Evolutionary conservation across 306 rosid genomes (phyloP).

Genomic region (Sechiopsis laciniata): DNA sequence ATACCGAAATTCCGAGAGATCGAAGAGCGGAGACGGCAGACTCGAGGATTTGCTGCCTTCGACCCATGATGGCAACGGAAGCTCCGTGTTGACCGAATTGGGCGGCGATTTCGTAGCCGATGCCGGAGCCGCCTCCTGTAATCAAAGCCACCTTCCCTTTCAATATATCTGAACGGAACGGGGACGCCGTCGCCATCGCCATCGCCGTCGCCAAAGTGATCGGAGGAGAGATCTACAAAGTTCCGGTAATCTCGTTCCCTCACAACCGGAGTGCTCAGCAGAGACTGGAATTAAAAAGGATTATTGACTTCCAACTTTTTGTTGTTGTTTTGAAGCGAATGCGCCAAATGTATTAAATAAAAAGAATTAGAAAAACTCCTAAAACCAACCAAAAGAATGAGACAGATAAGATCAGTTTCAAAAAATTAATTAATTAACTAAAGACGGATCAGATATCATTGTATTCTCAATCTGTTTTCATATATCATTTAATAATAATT

Average conservation of each 20-base stretch:
- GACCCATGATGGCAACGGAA: constrained; percentile 79
- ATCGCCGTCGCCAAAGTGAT: background rate
- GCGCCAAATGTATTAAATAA: too few relatives aligned
- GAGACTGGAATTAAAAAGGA: too few relatives aligned
- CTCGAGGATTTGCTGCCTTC: constrained; percentile 62
- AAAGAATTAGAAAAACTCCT: too few relatives aligned
- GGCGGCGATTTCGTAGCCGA: constrained; percentile 67
- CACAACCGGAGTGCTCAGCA: background rate
- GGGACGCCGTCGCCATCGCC: constrained; percentile 36
- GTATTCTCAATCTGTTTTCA: too few relatives aligned
- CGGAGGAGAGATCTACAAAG: background rate
- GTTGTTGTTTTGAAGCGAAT: too few relatives aligned
- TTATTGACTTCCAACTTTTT: too few relatives aligned
- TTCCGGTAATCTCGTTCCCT: background rate
- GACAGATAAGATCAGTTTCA: too few relatives aligned
- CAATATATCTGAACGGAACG: constrained; percentile 50
- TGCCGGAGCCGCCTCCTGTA: constrained; percentile 93
- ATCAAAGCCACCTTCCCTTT: constrained; percentile 78
- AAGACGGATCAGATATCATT: too few relatives aligned
- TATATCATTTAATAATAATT: too few relatives aligned
- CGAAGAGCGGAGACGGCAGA: constrained; percentile 63
- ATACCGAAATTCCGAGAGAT: constrained; percentile 55
- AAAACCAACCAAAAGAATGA: too few relatives aligned
- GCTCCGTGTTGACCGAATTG: constrained; percentile 92
- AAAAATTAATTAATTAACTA: too few relatives aligned